These are phyloP conservation scores for Naganishia kalamii DNA, from an alignment of 768 basidiomycete species.

Conservation along the genomic window DNA sequence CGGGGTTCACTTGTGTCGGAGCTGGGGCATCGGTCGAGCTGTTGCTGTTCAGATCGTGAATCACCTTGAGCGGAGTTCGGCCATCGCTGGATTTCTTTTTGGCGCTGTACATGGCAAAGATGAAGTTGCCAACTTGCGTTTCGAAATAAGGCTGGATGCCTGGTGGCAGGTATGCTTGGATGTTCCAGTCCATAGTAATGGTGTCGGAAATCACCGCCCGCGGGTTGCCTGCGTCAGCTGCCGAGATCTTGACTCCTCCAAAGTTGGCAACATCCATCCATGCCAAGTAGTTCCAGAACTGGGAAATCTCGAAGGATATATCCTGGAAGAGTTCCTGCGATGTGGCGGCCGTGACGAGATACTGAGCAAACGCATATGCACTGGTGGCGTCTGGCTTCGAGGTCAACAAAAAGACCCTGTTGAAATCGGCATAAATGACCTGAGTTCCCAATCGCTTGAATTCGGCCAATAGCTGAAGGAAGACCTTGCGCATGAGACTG, in stretches of 20 bases:
- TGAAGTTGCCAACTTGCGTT: constrained; percentile 67
- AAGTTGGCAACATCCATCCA: constrained; percentile 95
- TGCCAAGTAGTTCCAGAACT: constrained; percentile 86
- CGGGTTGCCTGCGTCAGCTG: constrained; percentile 45
- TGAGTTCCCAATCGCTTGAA: constrained; percentile 90
- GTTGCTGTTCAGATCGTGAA: constrained; percentile 54
- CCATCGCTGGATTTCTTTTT: constrained; percentile 61
- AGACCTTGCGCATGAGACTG: constrained; percentile 94
- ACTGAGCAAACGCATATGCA: constrained; percentile 90
- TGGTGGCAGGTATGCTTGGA: constrained; percentile 76
- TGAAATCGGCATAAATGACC: constrained; percentile 89
- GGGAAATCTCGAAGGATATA: constrained; percentile 72
- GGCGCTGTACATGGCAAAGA: constrained; percentile 66
- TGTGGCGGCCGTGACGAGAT: constrained; percentile 86
- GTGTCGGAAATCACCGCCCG: constrained; percentile 52
- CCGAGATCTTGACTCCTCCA: constrained; percentile 65
- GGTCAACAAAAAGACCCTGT: constrained; percentile 80
- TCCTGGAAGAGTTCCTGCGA: constrained; percentile 94
- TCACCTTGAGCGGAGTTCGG: constrained; percentile 65
- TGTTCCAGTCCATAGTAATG: constrained; percentile 79
- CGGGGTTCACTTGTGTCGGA: constrained; percentile 54
- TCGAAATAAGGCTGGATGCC: constrained; percentile 73
- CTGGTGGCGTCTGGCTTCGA: constrained; percentile 86
- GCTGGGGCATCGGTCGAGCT: constrained; percentile 28
- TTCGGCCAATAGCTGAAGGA: constrained; percentile 92